phyloP scores from a whole-genome alignment of 129 eudicot genomes.

The Lonicera japonica region DNA sequence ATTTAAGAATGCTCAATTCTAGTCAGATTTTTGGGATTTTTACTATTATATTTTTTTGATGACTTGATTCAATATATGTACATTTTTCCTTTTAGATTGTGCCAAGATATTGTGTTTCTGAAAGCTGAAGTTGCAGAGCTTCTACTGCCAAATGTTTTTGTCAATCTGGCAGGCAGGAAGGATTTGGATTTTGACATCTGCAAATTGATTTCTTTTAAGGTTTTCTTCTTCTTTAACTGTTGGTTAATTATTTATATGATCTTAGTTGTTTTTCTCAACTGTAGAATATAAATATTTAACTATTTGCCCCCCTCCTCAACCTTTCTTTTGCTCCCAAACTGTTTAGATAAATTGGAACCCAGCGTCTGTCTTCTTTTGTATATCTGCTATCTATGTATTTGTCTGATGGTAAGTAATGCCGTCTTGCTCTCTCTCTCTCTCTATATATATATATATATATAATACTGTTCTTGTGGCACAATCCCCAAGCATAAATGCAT shows the following conservation, averaged over 20 bases:
- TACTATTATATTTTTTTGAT: background rate
- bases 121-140: slow-evolving; percentile 98
- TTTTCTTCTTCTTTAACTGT: slow-evolving; percentile 16
- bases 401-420: background rate
- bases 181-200: slow-evolving; percentile 63
- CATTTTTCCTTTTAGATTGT: slow-evolving; percentile 42
- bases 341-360: no score
- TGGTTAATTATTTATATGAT: background rate
- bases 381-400: background rate
- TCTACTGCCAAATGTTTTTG: slow-evolving; percentile 65
- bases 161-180: slow-evolving; percentile 71
- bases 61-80: background rate
- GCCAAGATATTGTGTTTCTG: slow-evolving; percentile 83
- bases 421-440: no score
- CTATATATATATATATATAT: no score
- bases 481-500: no score
- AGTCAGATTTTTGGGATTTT: slow-evolving; percentile 4
- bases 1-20: slow-evolving; percentile 3
- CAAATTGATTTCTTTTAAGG: slow-evolving; percentile 72
- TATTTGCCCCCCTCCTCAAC: background rate
- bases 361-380: background rate
- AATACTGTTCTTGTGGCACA: background rate
- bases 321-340: background rate
- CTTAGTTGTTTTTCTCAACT: background rate
- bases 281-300: background rate